Evolutionary conservation across 768 basidiomycete genomes (phyloP).

Genomic region (Kwoniella europaea): DNA sequence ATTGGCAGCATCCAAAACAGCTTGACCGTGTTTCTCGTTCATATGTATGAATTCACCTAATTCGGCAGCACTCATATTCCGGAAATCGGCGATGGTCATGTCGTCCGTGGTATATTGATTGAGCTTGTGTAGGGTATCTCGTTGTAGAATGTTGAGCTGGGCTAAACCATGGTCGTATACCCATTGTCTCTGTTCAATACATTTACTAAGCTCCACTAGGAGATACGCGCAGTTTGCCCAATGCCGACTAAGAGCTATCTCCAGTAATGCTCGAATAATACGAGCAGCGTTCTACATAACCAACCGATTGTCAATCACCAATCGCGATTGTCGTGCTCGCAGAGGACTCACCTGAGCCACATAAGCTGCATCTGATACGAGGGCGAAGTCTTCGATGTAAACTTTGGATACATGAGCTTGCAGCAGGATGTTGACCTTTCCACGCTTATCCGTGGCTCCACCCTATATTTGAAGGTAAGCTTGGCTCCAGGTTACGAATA

Average conservation of each 20-base stretch:
- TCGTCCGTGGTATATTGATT: slow-evolving; percentile 77
- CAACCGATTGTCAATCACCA: too few relatives aligned
- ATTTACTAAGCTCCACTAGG: slow-evolving; percentile 89
- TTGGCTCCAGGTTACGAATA: background rate
- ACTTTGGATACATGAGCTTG: slow-evolving; percentile 85
- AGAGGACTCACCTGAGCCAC: slow-evolving; percentile 70
- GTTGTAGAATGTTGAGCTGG: slow-evolving; percentile 74
- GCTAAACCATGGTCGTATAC: slow-evolving; percentile 88
- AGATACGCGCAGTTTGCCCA: slow-evolving; percentile 82
- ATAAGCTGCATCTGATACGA: slow-evolving; percentile 93
- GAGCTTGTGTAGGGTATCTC: slow-evolving; percentile 77
- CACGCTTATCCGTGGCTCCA: slow-evolving; percentile 68
- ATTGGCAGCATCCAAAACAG: slow-evolving; percentile 76
- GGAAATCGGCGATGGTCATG: slow-evolving; percentile 73
- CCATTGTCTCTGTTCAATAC: slow-evolving; percentile 90
- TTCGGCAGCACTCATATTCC: slow-evolving; percentile 68
- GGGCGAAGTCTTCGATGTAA: slow-evolving; percentile 88
- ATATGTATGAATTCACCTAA: slow-evolving; percentile 81
- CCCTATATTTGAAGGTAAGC: slow-evolving; percentile 61
- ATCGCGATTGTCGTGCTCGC: background rate
- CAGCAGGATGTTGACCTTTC: slow-evolving; percentile 92
- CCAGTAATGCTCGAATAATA: slow-evolving; percentile 89
- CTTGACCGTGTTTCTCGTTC: slow-evolving; percentile 81
- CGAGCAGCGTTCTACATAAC: slow-evolving; percentile 74
- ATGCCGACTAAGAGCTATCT: slow-evolving; percentile 89